Evolutionary conservation across 208 protist species (phyloP), one percentile per base, ranked within the genome.

Genomic region (Wallacemonas sp.): DNA sequence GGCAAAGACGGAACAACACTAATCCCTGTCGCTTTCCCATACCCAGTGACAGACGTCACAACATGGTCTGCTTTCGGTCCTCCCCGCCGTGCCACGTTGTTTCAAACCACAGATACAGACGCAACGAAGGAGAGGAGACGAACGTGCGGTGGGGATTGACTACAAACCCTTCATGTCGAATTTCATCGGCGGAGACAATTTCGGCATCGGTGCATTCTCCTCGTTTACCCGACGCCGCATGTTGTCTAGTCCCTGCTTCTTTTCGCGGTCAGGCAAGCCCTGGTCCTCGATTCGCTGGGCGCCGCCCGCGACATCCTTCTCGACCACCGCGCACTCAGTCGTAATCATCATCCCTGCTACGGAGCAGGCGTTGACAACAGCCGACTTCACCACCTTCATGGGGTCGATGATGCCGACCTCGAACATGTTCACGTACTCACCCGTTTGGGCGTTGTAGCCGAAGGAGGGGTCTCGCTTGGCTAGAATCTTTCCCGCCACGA

Each of bases 291-390:
- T 71, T 54, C 85, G 89, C 26, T 58, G 71, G 27, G 76, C 76
- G 6, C 54, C 48, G 17, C 58, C 61, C 3, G 65, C 66, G 44
- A 89, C 63, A 58, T 95, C 85, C 75, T 95, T 92, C 62, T 94
- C 89, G 48, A 94, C 89, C 22, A 99, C 89, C 44, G 98, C 97
- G 24, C 91, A 92, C 84, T 99, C 99, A 17, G 98, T 98, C 3
- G 99, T 99, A 45, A 98, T 99, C 96, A 99, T 98, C 72, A 99
- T 91, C 0, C 97, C 97, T 0, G 98, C 90, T 13, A 99, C 98
- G 33, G 90, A 97, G 59, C 97, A 91, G n/a, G 98, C 97, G 70
- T 99, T 98, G 27, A 98, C 81, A 1, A 99, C 86, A 10, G 98
- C 97, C 12, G 97, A 98, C 62, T 98, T 91, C 36, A 99, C 98